phyloP scores from a whole-genome alignment of 2,329 filamentous ascomycete genomes.

The Aspergillus sp. region DNA sequence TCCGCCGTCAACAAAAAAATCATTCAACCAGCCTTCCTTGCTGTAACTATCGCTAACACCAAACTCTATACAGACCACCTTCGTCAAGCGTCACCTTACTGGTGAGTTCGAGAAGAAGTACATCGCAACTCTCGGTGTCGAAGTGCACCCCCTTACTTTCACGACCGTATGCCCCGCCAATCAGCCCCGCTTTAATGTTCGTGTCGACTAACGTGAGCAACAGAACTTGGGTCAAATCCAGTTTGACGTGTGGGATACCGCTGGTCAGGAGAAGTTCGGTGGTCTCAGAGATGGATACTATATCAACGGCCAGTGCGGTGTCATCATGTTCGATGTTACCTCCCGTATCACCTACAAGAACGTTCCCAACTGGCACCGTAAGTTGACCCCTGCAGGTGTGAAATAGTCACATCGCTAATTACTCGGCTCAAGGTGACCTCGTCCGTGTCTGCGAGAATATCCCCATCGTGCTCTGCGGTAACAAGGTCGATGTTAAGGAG shows the following conservation, averaged over 20 bases:
- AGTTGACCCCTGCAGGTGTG: constrained; percentile 36
- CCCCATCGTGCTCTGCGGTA: constrained; percentile 94
- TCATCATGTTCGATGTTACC: constrained; percentile 99
- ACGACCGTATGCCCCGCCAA: constrained; percentile 71
- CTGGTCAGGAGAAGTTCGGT: constrained; percentile 98
- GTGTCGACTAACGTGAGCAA: constrained; percentile 22
- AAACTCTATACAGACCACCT: constrained; percentile 71
- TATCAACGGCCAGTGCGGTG: constrained; percentile 99
- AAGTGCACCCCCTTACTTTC: constrained; percentile 98
- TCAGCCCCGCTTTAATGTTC: constrained; percentile 25
- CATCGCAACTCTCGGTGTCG: constrained; percentile 98
- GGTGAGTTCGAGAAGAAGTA: constrained; percentile 99
- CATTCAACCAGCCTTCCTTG: constrained; percentile 12
- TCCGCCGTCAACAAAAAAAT: constrained; percentile 24
- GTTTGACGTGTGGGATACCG: constrained; percentile 99
- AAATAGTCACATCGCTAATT: constrained; percentile 8
- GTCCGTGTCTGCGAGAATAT: constrained; percentile 99
- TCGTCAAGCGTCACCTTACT: constrained; percentile 99
- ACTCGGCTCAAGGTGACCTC: constrained; percentile 67
- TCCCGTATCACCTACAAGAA: constrained; percentile 99
- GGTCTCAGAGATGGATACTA: constrained; percentile 99
- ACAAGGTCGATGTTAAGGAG: constrained; percentile 99
- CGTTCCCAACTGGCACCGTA: constrained; percentile 99
- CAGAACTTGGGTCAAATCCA: constrained; percentile 92
- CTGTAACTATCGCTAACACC: constrained; percentile 17